Evolutionary conservation across 768 basidiomycete species (phyloP).

Genomic region (Mycena leptocephala): DNA sequence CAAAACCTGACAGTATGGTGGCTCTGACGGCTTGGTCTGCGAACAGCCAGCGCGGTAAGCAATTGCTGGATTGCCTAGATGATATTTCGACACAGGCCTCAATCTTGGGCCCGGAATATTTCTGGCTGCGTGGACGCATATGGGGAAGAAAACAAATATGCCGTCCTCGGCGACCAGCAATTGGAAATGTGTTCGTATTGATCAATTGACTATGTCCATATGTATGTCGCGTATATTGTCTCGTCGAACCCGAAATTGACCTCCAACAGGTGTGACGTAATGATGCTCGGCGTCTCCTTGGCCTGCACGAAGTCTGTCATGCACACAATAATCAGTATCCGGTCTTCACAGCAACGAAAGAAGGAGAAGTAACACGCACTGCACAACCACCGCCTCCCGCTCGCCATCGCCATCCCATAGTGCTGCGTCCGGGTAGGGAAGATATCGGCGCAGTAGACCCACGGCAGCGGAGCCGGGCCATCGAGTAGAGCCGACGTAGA

Average conservation of each 20-base stretch:
- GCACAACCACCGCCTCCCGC: slow-evolving; percentile 88
- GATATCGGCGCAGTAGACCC: slow-evolving; percentile 86
- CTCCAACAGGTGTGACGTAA: too few species aligned
- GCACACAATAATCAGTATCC: too few species aligned
- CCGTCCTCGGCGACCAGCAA: too few species aligned
- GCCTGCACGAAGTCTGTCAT: slow-evolving; percentile 82
- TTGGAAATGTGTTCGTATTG: too few species aligned
- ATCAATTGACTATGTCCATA: too few species aligned
- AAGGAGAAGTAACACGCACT: slow-evolving; percentile 64
- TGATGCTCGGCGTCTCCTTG: slow-evolving; percentile 78
- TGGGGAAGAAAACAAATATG: too few species aligned
- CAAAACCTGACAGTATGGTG: slow-evolving; percentile 29
- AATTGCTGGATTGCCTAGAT: slow-evolving; percentile 1
- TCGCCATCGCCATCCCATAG: slow-evolving; percentile 83
- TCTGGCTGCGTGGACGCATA: not conserved
- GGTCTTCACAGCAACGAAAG: too few species aligned
- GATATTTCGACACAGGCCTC: not conserved
- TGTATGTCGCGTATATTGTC: too few species aligned
- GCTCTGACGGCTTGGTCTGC: not conserved
- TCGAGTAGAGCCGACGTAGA: slow-evolving; percentile 90
- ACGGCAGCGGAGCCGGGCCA: slow-evolving; percentile 80
- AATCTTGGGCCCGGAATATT: slow-evolving; percentile 8
- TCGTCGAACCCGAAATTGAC: too few species aligned
- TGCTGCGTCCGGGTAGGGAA: slow-evolving; percentile 90
- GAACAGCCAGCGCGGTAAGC: slow-evolving; percentile 1